Evolutionary conservation across 2,329 filamentous ascomycete genomes (phyloP).

Genomic region (Sclerotinia subarctica): DNA sequence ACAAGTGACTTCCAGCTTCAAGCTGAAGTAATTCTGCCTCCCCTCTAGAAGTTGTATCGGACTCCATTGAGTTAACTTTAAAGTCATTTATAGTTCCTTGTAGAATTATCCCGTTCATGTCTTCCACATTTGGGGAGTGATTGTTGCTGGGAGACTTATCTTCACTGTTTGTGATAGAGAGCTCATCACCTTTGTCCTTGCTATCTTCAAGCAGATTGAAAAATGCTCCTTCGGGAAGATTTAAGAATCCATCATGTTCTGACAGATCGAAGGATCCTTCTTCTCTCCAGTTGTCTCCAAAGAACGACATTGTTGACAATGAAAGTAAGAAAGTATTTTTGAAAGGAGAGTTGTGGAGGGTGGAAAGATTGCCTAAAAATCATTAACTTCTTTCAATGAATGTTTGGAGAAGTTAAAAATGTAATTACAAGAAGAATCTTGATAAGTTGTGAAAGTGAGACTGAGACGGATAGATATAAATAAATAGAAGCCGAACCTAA

Average conservation of each 20-base stretch:
- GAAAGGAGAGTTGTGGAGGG: neutral
- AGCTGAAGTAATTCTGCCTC: neutral
- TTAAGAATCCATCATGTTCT: neutral
- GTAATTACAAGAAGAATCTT: neutral
- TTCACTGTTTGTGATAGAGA: neutral
- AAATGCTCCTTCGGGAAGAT: neutral
- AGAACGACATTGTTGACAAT: neutral
- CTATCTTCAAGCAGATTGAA: neutral
- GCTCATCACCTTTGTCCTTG: neutral
- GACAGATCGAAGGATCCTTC: neutral
- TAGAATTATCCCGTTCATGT: neutral
- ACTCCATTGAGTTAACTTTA: neutral
- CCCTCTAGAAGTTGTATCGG: neutral
- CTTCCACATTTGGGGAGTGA: neutral
- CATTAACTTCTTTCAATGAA: neutral
- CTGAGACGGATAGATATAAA: neutral
- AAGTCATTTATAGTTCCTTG: neutral
- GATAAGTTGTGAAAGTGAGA: neutral
- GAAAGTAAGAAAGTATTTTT: neutral
- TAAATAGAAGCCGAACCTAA: neutral
- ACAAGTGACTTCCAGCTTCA: neutral
- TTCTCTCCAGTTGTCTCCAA: no score
- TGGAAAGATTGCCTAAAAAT: neutral
- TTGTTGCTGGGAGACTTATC: neutral
- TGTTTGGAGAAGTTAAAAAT: neutral